Base-by-base conservation (phyloP, 345 rosid genomes). In the Carallia brachiata region DNA sequence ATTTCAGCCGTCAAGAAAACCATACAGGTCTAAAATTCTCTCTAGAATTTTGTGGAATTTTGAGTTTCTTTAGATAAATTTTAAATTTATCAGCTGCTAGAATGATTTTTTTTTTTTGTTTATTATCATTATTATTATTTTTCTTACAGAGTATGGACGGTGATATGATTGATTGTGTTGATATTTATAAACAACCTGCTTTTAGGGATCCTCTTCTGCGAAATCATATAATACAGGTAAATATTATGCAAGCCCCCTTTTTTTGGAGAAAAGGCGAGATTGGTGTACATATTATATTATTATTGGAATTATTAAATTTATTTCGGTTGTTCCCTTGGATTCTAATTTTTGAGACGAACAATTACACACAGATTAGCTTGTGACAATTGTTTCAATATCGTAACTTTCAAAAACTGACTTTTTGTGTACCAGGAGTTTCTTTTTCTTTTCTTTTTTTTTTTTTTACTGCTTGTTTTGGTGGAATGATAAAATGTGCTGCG, bases 171-270 rank as follows among this genome's bases (percentile, higher is more conserved):
- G 34, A 32, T 32, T 32, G 34, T 32, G 34, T 32, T 4, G 34
- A 32, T 32, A 32, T 77, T 36, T 65, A 62, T 37, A 62, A 81
- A 34, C 81, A 32, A 4, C 34, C 34, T 32, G 34, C 34, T 32
- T 32, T 32, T 32, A 32, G 34, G 2, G 34, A 32, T 4, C 34
- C 34, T 4, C 34, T 32, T 50, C 18, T 50, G 4, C 5, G 54
- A 16, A 15, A 50, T 10, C 13, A 48, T 2, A 50, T 7, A 50
- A 15, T 15, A 18, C 74, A 50, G 64, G 74, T 68, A 12, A 7
- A 6, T 52, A 15, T 52, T 52, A 13, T 52, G 18, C 4, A n/a
- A 2, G 34, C 18, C 54, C 54, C 5, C 12, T 16, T 1, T 32
- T 32, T 32, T 13, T 4, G 4, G 4, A 32, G 34, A 32, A 32